These are phyloP conservation scores for Saccharum officinarum DNA, from an alignment of 176 grass and related monocot species.

Conservation along the genomic window DNA sequence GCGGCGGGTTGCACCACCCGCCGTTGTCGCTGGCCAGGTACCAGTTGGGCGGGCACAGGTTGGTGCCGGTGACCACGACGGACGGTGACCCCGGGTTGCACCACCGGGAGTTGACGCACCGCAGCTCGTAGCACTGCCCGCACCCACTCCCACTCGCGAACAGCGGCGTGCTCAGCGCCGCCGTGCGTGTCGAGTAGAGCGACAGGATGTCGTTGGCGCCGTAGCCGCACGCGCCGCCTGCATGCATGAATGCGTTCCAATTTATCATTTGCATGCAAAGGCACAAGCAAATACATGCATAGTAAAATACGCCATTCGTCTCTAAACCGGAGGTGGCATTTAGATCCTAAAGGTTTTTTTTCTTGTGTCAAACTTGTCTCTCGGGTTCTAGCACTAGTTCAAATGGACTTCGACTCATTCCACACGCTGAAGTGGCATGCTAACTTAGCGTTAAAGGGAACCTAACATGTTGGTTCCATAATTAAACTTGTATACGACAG, in stretches of 20 bases:
- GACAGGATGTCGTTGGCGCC: conserved; percentile 22
- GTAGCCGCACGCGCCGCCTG: conserved; percentile 52
- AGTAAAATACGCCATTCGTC: too few relatives aligned
- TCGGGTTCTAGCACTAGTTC: too few relatives aligned
- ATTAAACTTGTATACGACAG: too few relatives aligned
- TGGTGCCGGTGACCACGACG: conserved; percentile 62
- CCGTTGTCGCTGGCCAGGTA: conserved; percentile 41
- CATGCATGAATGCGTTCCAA: neutral
- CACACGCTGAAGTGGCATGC: too few relatives aligned
- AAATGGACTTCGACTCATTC: too few relatives aligned
- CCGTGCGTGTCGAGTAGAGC: conserved; percentile 53
- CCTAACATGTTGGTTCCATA: too few relatives aligned
- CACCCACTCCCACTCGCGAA: conserved; percentile 44
- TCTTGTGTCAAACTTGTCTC: too few relatives aligned
- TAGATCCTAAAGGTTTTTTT: too few relatives aligned
- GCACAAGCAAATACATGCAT: too few relatives aligned
- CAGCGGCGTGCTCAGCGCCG: conserved; percentile 82
- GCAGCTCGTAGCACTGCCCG: conserved; percentile 71
- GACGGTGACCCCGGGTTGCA: conserved; percentile 46
- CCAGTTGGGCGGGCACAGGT: conserved; percentile 82
- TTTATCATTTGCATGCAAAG: too few relatives aligned
- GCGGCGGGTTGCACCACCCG: conserved; percentile 88
- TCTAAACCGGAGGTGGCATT: too few relatives aligned
- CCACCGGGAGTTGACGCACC: conserved; percentile 34
- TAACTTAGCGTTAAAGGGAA: too few relatives aligned